A percentile compares a stretch with the other conserved stretches of the same genome.
Conservation (phyloP, 2,329 filamentous ascomycete species). For the Fusarium sp. region DNA sequence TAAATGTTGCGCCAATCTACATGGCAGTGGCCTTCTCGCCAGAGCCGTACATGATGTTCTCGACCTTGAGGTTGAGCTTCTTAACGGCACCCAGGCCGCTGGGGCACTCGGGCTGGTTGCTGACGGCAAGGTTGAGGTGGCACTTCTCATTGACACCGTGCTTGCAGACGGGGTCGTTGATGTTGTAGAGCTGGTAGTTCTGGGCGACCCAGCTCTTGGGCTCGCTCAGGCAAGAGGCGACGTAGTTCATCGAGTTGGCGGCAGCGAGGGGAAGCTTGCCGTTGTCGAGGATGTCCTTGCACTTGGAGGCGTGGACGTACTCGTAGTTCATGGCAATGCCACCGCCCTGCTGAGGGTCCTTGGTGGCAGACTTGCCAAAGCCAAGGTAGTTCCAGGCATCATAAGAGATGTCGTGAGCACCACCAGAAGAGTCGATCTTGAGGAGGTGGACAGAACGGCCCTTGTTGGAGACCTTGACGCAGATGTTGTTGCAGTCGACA, state of each 20-base stretch:
- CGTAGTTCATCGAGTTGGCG: constrained; percentile 65
- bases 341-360: constrained; percentile 58
- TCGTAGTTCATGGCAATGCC: constrained; percentile 62
- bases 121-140: constrained; percentile 55
- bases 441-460: constrained; percentile 65
- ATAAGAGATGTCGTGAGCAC: constrained; percentile 67
- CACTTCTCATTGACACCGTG: constrained; percentile 62
- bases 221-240: constrained; percentile 57
- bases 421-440: constrained; percentile 63
- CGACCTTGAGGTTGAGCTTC: constrained; percentile 51
- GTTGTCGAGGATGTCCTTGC: constrained; percentile 58
- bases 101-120: constrained; percentile 63
- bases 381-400: constrained; percentile 69
- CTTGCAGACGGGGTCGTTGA: constrained; percentile 60
- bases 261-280: constrained; percentile 64
- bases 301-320: constrained; percentile 58
- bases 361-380: constrained; percentile 58
- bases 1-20: constrained; percentile 13
- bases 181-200: constrained; percentile 64
- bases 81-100: constrained; percentile 52
- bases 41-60: constrained; percentile 62
- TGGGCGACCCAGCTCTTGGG: constrained; percentile 60
- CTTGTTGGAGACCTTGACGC: constrained; percentile 61
- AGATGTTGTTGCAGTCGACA: constrained; percentile 65
- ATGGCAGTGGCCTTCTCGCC: constrained; percentile 50